Evolutionary conservation across 371 early-diverging fungal species (phyloP).

Genomic region (Mucor irregularis): DNA sequence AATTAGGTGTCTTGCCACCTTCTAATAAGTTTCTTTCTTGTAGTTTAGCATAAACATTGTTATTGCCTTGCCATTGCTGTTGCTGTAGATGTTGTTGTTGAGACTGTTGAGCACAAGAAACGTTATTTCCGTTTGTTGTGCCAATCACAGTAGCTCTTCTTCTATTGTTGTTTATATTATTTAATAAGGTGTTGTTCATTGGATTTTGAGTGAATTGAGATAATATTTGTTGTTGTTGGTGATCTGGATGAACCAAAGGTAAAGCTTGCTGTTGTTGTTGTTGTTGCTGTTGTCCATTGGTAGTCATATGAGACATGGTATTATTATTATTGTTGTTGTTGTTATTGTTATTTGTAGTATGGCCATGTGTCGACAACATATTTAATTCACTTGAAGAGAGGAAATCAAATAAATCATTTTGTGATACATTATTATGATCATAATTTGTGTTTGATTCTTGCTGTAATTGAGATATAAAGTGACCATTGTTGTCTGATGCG

Average conservation of each 20-base stretch:
- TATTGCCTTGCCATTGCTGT: conserved; percentile 23
- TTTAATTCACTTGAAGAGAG: conserved; percentile 18
- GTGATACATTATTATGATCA: not conserved
- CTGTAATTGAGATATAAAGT: conserved; percentile 25
- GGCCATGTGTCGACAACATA: not conserved
- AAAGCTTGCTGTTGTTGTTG: not conserved
- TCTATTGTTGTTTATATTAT: not conserved
- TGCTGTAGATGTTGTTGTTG: conserved; percentile 6
- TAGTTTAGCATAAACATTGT: conserved; percentile 39
- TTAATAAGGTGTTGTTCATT: no score
- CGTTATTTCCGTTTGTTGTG: not conserved
- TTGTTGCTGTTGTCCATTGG: not conserved
- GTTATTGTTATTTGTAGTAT: not conserved
- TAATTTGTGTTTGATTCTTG: conserved; percentile 3
- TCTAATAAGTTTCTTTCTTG: conserved; percentile 32
- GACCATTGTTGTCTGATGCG: conserved; percentile 20
- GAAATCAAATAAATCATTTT: conserved; percentile 22
- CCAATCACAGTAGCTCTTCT: not conserved
- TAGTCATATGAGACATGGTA: no score
- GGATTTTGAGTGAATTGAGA: conserved; percentile 23
- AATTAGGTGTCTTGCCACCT: conserved; percentile 18
- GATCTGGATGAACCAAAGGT: conserved; percentile 15
- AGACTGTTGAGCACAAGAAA: conserved; percentile 2
- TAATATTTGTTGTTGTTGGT: conserved; percentile 30
- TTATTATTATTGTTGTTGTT: not conserved